Evolutionary conservation across 257 asterid genomes (phyloP).

Genomic region (Nicotiana obtusifolia): DNA sequence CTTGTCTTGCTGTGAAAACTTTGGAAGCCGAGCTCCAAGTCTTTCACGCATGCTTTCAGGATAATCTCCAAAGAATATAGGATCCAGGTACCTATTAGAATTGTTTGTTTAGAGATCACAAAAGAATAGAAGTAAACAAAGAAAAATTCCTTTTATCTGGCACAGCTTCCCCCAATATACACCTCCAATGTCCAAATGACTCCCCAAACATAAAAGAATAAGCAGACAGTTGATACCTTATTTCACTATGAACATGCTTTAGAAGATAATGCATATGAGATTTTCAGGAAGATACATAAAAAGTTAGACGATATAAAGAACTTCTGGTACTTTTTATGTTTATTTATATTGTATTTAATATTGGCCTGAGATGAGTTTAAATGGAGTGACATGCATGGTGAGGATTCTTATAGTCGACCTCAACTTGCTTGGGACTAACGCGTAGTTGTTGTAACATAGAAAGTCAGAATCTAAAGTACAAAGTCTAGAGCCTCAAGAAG

Average conservation of each 20-base stretch:
- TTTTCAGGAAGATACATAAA: neutral
- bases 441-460: neutral
- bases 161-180: neutral
- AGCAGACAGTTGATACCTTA: neutral
- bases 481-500: neutral
- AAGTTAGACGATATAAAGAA: neutral
- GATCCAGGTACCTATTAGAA: slow-evolving; percentile 46
- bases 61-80: slow-evolving; percentile 42
- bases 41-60: slow-evolving; percentile 44
- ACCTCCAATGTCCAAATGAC: neutral
- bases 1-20: slow-evolving; percentile 37
- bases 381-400: too few relatives aligned
- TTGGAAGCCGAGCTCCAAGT: slow-evolving; percentile 45
- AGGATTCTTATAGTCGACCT: too few relatives aligned
- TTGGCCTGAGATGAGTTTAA: too few relatives aligned
- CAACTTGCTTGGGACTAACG: too few relatives aligned
- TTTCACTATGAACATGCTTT: neutral
- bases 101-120: neutral
- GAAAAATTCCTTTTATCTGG: neutral
- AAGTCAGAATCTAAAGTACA: neutral
- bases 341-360: too few relatives aligned
- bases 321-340: too few relatives aligned
- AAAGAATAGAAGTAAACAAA: neutral
- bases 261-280: neutral
- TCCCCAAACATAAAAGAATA: neutral